A percentile compares a stretch with the other conserved stretches of the same genome.
phyloP scores from a whole-genome alignment of 306 rosid genomes.

The Prosopis cineraria region DNA sequence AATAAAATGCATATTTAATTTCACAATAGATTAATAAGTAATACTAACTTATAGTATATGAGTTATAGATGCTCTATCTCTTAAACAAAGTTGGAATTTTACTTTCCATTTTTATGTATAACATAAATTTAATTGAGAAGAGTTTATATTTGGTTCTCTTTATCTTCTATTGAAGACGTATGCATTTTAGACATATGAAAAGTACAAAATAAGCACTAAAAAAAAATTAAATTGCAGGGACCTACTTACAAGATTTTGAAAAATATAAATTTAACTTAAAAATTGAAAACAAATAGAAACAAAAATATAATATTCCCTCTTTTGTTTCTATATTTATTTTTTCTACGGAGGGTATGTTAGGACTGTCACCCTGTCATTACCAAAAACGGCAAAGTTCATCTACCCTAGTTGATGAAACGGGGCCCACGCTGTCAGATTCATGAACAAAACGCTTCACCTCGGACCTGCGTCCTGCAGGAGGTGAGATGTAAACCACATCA shows the following conservation, averaged over 20 bases:
- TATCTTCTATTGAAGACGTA: no score
- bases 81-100: no score
- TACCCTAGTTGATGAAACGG: neutral
- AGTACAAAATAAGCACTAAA: neutral
- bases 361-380: neutral
- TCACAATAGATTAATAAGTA: no score
- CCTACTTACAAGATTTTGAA: neutral
- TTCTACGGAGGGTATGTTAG: neutral
- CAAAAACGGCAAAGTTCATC: neutral
- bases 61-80: no score
- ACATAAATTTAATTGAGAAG: neutral
- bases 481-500: neutral
- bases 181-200: no score
- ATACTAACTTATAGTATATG: no score
- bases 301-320: neutral
- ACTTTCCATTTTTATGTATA: neutral
- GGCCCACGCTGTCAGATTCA: slow-evolving; percentile 16
- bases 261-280: neutral
- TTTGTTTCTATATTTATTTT: neutral
- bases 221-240: neutral
- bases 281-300: neutral
- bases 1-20: no score
- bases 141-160: neutral
- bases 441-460: neutral
- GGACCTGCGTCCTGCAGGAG: neutral